Conservation (phyloP, 1,284 basidiomycete species). For the Porogramme epimiltina region DNA sequence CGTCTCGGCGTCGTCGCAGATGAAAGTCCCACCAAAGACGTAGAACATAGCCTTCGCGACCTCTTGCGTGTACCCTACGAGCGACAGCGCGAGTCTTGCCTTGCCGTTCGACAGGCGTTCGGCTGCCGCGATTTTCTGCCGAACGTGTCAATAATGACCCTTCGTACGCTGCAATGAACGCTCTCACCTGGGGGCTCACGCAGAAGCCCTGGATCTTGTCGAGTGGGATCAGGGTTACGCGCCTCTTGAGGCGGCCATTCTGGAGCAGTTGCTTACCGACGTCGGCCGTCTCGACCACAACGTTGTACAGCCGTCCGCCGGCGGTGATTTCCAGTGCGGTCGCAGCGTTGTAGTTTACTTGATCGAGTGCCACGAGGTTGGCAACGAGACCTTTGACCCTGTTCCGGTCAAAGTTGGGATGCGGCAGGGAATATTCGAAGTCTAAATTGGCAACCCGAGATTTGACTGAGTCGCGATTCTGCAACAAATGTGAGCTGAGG, state of each 20-base stretch:
- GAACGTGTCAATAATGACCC: neutral
- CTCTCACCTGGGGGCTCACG: conserved; percentile 61
- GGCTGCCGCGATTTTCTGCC: conserved; percentile 78
- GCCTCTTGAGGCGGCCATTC: conserved; percentile 84
- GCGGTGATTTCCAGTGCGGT: conserved; percentile 95
- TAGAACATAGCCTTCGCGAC: conserved; percentile 90
- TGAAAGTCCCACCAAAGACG: conserved; percentile 92
- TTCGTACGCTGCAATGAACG: neutral
- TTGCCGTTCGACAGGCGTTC: conserved; percentile 80
- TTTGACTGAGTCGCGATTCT: conserved; percentile 78
- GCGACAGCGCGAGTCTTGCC: conserved; percentile 83
- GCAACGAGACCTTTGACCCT: conserved; percentile 96
- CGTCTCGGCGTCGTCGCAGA: conserved; percentile 88
- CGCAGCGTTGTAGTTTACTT: conserved; percentile 74
- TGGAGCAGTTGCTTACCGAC: conserved; percentile 87
- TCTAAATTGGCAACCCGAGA: conserved; percentile 74
- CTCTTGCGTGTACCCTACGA: conserved; percentile 86
- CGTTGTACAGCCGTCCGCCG: conserved; percentile 91
- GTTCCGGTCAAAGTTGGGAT: conserved; percentile 81
- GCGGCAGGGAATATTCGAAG: conserved; percentile 84
- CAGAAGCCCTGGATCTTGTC: conserved; percentile 85
- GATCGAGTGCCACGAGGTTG: conserved; percentile 76
- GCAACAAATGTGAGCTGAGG: neutral
- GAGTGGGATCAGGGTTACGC: conserved; percentile 93
- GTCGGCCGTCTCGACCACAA: conserved; percentile 90